Evolutionary conservation across 768 basidiomycete genomes (phyloP).

Genomic region (Tulasnella sp.): DNA sequence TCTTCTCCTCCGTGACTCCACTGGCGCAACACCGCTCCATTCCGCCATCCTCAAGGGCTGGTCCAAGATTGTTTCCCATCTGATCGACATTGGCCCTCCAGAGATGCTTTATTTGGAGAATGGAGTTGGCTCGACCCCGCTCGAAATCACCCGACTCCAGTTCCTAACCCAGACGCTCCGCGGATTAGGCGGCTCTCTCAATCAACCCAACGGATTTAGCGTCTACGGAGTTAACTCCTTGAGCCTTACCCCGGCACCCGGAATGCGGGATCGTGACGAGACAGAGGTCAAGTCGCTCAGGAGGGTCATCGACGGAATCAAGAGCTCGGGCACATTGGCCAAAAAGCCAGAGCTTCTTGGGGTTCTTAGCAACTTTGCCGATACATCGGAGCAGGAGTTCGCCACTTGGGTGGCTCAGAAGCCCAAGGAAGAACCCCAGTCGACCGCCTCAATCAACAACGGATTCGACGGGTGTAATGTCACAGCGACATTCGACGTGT

Average conservation of each 20-base stretch:
- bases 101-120: slow-evolving; percentile 44
- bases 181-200: background rate
- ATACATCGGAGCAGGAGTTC: background rate
- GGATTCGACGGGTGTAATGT: background rate
- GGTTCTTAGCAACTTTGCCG: background rate
- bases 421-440: too few relatives aligned
- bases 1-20: slow-evolving; percentile 38
- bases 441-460: too few relatives aligned
- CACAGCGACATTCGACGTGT: background rate
- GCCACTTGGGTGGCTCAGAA: background rate
- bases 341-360: slow-evolving; percentile 7
- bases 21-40: slow-evolving; percentile 48
- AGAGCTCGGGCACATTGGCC: background rate
- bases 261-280: background rate
- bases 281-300: background rate
- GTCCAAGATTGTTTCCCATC: slow-evolving; percentile 33
- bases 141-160: slow-evolving; percentile 25
- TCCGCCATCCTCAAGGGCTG: slow-evolving; percentile 36
- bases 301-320: background rate
- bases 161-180: background rate
- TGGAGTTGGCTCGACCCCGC: slow-evolving; percentile 31
- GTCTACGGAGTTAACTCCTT: background rate
- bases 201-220: background rate
- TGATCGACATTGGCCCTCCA: slow-evolving; percentile 35
- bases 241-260: background rate